Percentiles rank a stretch among this genome's conserved stretches.
phyloP scores from a whole-genome alignment of 2,329 filamentous ascomycete genomes.

The Xylaria hypoxylon region DNA sequence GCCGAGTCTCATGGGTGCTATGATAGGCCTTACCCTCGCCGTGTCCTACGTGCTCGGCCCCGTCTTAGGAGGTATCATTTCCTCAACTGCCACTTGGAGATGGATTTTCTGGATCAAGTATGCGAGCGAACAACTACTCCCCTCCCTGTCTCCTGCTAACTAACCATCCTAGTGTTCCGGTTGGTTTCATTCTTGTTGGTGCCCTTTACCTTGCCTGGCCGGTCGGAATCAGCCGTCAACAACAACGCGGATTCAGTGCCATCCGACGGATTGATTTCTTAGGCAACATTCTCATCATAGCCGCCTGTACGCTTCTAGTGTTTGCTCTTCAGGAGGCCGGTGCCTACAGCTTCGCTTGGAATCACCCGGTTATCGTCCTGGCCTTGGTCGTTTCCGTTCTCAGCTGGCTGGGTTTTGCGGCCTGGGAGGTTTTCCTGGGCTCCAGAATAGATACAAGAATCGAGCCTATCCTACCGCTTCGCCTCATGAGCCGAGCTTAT shows the following conservation, averaged over 20 bases:
- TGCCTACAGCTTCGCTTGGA: slow-evolving; percentile 64
- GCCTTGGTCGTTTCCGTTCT: slow-evolving; percentile 61
- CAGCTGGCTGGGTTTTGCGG: slow-evolving; percentile 61
- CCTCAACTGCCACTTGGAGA: slow-evolving; percentile 65
- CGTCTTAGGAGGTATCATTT: slow-evolving; percentile 67
- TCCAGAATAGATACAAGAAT: slow-evolving; percentile 53
- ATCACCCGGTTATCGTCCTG: slow-evolving; percentile 61
- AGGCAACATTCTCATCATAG: slow-evolving; percentile 63
- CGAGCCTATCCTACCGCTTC: slow-evolving; percentile 67
- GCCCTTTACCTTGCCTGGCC: slow-evolving; percentile 62
- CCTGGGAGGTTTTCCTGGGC: slow-evolving; percentile 63
- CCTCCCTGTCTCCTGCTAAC: slow-evolving; percentile 17
- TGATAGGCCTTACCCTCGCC: slow-evolving; percentile 67
- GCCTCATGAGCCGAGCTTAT: slow-evolving; percentile 62
- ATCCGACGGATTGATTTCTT: slow-evolving; percentile 64
- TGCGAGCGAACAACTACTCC: slow-evolving; percentile 35
- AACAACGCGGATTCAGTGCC: slow-evolving; percentile 54
- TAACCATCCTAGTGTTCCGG: slow-evolving; percentile 59
- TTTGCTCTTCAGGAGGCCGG: slow-evolving; percentile 69
- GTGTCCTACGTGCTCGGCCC: slow-evolving; percentile 70
- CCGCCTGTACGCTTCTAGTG: slow-evolving; percentile 65
- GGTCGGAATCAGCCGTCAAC: slow-evolving; percentile 52
- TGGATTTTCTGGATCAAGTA: slow-evolving; percentile 74
- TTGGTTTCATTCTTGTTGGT: slow-evolving; percentile 60
- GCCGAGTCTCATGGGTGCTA: slow-evolving; percentile 65